Conservation (phyloP, 2,329 filamentous ascomycete genomes). For the Hirsutella thompsonii region DNA sequence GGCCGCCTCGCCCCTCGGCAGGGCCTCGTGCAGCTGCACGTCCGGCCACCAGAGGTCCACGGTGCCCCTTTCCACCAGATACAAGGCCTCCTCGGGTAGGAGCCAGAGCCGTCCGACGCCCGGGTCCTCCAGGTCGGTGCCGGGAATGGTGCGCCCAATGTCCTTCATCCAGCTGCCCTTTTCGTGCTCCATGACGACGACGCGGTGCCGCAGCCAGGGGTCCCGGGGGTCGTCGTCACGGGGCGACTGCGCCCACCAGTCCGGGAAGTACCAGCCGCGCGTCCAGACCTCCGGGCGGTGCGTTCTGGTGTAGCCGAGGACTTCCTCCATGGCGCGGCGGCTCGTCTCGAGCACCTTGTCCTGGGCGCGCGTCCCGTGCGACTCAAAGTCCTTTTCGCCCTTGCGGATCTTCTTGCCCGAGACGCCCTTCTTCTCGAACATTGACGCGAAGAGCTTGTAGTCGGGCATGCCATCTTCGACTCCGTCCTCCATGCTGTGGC, state of each 20-base stretch:
- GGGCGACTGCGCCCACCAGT: conserved; percentile 30
- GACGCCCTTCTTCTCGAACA: conserved; percentile 36
- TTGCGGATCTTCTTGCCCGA: conserved; percentile 63
- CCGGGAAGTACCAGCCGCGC: conserved; percentile 62
- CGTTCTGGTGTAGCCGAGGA: conserved; percentile 62
- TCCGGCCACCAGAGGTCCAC: conserved; percentile 78
- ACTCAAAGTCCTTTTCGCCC: conserved; percentile 95
- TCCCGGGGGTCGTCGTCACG: conserved; percentile 10
- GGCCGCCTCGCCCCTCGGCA: conserved; percentile 21
- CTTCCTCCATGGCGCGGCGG: conserved; percentile 78
- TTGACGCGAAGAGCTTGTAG: conserved; percentile 57
- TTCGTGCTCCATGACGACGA: conserved; percentile 59
- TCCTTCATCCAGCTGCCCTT: conserved; percentile 60
- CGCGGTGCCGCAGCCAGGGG: conserved; percentile 27
- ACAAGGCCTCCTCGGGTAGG: conserved; percentile 83
- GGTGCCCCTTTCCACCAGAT: conserved; percentile 75
- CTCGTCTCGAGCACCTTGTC: conserved; percentile 66
- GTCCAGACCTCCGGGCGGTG: conserved; percentile 56
- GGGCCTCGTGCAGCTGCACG: conserved; percentile 33
- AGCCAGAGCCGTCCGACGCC: conserved; percentile 63
- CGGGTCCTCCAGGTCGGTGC: conserved; percentile 36
- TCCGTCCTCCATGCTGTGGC: conserved; percentile 36
- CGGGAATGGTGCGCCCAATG: conserved; percentile 55
- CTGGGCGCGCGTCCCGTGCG: conserved; percentile 77
- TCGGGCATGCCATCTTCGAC: conserved; percentile 75